Conservation (phyloP, 352 stramenopile genomes). For the Globisporangium iwayamae region DNA sequence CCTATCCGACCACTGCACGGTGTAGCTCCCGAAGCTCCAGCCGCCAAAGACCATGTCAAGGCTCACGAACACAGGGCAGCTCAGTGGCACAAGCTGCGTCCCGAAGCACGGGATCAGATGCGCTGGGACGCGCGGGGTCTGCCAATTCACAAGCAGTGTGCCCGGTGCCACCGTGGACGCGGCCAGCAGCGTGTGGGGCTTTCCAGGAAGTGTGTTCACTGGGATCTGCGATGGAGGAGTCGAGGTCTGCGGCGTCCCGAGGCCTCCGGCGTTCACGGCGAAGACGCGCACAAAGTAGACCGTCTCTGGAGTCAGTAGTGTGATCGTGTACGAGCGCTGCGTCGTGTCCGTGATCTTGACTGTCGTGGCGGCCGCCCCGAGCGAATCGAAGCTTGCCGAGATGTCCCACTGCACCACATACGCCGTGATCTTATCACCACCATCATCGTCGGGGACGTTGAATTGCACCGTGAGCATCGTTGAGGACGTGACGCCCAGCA, state of each 20-base stretch:
- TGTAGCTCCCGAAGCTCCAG: constrained; percentile 87
- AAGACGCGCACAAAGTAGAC: constrained; percentile 90
- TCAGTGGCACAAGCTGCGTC: constrained; percentile 44
- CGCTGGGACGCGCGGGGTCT: constrained; percentile 52
- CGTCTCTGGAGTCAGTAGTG: constrained; percentile 71
- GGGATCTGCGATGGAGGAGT: constrained; percentile 47
- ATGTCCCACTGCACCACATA: constrained; percentile 94
- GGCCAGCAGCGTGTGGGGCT: constrained; percentile 50
- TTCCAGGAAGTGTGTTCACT: constrained; percentile 55
- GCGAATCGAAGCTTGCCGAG: constrained; percentile 81
- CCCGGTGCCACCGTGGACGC: constrained; percentile 25
- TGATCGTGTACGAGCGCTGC: constrained; percentile 77
- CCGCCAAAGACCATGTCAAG: constrained; percentile 90
- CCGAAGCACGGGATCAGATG: constrained; percentile 70
- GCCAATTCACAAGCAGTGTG: constrained; percentile 59
- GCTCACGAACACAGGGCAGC: constrained; percentile 57
- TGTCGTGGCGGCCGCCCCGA: constrained; percentile 58
- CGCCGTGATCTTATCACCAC: constrained; percentile 83
- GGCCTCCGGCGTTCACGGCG: constrained; percentile 59
- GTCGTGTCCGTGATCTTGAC: constrained; percentile 52
- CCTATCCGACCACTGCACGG: constrained; percentile 88
- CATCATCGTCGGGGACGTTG: constrained; percentile 78
- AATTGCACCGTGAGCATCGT: constrained; percentile 92
- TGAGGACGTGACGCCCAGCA: constrained; percentile 64
- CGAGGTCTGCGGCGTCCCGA: constrained; percentile 54